Base-by-base conservation (phyloP, 1,139 yeast genomes). In the Kodamaea derodonti region DNA sequence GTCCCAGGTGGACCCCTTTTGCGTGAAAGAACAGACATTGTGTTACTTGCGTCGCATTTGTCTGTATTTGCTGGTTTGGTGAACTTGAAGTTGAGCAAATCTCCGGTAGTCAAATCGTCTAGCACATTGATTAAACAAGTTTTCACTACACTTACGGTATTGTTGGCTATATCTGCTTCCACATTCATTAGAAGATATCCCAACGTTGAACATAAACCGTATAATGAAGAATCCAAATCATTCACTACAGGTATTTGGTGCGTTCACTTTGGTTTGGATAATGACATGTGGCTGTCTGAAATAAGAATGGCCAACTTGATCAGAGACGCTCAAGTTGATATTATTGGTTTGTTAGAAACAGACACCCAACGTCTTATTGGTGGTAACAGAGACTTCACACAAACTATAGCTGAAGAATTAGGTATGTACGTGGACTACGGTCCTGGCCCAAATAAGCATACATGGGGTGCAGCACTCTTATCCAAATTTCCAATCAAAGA, bases 241-340 rank as follows among this genome's bases (percentile, higher is more conserved):
- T 77, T 92, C 52, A 88, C 95, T 2, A 90, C 97, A 1, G 98
- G 97, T 53, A 90, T 92, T 44, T 92, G 98, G 98, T 92, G 98
- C 25, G 82, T 92, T 43, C 98, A 92, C 62, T 92, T 92, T 54
- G 98, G 97, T 14, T 72, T 92, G 36, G 98, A 92, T 57, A 92
- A 92, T 56, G 96, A 90, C 56, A 84, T 92, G 95, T 92, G 98
- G 98, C 94, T 95, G 0, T 80, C 92, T 46, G 97, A 92, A 62
- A 80, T 78, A 28, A 75, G 97, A 49, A 90, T 92, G 96, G 68
- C 81, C 38, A 81, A 84, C 47, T 75, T 92, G 36, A 79, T 92
- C 39, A 67, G 67, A 42, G 97, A 90, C 48, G 80, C 95, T 33
- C 94, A 92, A 61, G 62, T 92, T 17, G 98, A 92, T 58, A 84